These are phyloP conservation scores for Nannochloropsis oceanica DNA, from an alignment of 108 stramenopile genomes.

Conservation along the genomic window DNA sequence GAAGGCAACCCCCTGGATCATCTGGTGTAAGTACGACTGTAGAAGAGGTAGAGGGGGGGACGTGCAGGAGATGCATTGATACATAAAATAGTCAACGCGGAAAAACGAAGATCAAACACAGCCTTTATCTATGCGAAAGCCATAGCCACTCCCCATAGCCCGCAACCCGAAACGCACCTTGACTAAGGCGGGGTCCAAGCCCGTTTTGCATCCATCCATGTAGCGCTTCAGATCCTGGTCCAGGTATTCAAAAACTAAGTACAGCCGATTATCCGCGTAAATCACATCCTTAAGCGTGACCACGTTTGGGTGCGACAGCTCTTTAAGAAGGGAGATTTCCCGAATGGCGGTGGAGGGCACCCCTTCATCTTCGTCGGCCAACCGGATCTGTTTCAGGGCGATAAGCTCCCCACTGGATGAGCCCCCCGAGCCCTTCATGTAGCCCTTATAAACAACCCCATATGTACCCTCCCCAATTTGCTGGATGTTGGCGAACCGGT, in stretches of 20 bases:
- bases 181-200: slow-evolving; percentile 6
- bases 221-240: slow-evolving; percentile 76
- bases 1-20: slow-evolving; percentile 39
- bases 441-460: slow-evolving; percentile 65
- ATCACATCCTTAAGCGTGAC: slow-evolving; percentile 76
- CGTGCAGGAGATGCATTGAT: not conserved
- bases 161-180: slow-evolving; percentile 3
- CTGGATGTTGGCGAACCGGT: slow-evolving; percentile 67
- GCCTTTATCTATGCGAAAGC: not conserved
- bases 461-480: slow-evolving; percentile 87
- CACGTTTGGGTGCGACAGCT: slow-evolving; percentile 46
- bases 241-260: slow-evolving; percentile 94
- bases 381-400: slow-evolving; percentile 15
- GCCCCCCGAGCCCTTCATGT: slow-evolving; percentile 4
- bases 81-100: not conserved
- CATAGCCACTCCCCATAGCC: not conserved
- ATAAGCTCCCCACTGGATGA: not conserved
- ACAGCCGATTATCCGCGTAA: slow-evolving; percentile 67
- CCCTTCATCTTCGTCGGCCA: slow-evolving; percentile 18
- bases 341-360: slow-evolving; percentile 20
- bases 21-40: slow-evolving; percentile 31
- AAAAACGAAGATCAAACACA: not conserved
- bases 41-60: not conserved
- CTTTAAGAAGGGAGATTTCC: slow-evolving; percentile 46
- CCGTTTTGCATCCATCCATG: slow-evolving; percentile 41